Percentiles rank a stretch among this genome's conserved stretches.
Evolutionary conservation across 2,329 filamentous ascomycete genomes (phyloP).

Genomic region (Emergomyces africanus): DNA sequence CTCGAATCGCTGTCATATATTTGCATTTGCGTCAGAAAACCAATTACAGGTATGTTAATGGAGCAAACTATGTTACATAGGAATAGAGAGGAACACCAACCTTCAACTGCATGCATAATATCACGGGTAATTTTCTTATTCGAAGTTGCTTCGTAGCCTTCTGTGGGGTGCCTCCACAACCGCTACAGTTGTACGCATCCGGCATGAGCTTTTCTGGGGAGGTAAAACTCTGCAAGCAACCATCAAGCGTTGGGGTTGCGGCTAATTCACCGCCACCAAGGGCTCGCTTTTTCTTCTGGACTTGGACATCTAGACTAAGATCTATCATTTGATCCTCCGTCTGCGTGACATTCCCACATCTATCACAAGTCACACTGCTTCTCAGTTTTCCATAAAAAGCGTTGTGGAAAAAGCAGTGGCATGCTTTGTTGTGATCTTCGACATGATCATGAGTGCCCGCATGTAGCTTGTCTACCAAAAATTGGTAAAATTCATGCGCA

Average conservation of each 20-base stretch:
- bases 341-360: constrained; percentile 69
- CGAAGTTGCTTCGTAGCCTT: constrained; percentile 74
- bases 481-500: constrained; percentile 94
- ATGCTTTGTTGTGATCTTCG: constrained; percentile 43
- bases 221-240: constrained; percentile 80
- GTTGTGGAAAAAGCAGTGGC: constrained; percentile 85
- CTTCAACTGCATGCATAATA: constrained; percentile 86
- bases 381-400: constrained; percentile 89
- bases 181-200: constrained; percentile 77
- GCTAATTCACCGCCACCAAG: constrained; percentile 27
- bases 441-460: constrained; percentile 60
- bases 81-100: constrained; percentile 33
- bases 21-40: not conserved
- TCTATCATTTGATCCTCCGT: constrained; percentile 84
- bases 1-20: constrained; percentile 49
- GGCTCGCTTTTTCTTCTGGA: constrained; percentile 50
- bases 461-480: constrained; percentile 83
- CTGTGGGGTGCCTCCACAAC: constrained; percentile 58
- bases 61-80: not conserved
- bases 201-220: constrained; percentile 59
- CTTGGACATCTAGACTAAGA: constrained; percentile 74
- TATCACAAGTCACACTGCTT: constrained; percentile 80
- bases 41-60: not conserved
- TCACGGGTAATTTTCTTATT: constrained; percentile 74
- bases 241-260: constrained; percentile 39